Evolutionary conservation across 1,284 basidiomycete species (phyloP).

Genomic region (Leccinum insigne): DNA sequence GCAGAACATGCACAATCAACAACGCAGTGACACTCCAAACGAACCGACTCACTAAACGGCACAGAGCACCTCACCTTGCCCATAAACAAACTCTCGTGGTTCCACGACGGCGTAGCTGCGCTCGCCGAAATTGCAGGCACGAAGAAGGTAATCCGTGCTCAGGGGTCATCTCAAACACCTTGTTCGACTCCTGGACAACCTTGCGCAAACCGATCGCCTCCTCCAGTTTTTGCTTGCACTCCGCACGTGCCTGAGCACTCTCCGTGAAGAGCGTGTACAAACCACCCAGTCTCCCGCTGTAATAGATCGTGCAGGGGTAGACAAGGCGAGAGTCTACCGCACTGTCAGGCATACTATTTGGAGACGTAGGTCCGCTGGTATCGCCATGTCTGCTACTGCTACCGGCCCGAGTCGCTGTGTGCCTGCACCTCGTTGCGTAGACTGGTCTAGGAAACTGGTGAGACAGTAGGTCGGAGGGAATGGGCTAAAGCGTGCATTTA

Average conservation of each 20-base stretch:
- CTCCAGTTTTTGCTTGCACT: conserved; percentile 91
- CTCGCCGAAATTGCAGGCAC: conserved; percentile 59
- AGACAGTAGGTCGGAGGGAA: conserved; percentile 85
- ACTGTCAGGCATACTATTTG: conserved; percentile 35
- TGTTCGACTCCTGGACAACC: conserved; percentile 90
- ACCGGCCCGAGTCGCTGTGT: conserved; percentile 56
- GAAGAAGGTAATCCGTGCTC: conserved; percentile 83
- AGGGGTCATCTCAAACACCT: conserved; percentile 88
- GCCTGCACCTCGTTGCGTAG: conserved; percentile 64
- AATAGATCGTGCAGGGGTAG: conserved; percentile 84
- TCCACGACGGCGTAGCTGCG: conserved; percentile 56
- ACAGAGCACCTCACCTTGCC: conserved; percentile 94
- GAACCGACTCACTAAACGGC: conserved; percentile 73
- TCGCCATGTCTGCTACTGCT: conserved; percentile 34
- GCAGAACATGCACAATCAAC: conserved; percentile 12
- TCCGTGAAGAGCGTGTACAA: conserved; percentile 87
- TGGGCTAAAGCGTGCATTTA: conserved; percentile 55
- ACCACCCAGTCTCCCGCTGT: conserved; percentile 83
- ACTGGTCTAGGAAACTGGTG: conserved; percentile 76
- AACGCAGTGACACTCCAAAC: neutral
- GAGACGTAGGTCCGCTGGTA: conserved; percentile 33
- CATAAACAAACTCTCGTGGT: conserved; percentile 73
- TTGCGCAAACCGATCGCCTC: conserved; percentile 85
- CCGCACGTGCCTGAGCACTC: conserved; percentile 65
- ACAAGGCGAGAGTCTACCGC: conserved; percentile 67